These are phyloP conservation scores for Populus pruinosa DNA, from an alignment of 345 rosid genomes.

Conservation along the genomic window DNA sequence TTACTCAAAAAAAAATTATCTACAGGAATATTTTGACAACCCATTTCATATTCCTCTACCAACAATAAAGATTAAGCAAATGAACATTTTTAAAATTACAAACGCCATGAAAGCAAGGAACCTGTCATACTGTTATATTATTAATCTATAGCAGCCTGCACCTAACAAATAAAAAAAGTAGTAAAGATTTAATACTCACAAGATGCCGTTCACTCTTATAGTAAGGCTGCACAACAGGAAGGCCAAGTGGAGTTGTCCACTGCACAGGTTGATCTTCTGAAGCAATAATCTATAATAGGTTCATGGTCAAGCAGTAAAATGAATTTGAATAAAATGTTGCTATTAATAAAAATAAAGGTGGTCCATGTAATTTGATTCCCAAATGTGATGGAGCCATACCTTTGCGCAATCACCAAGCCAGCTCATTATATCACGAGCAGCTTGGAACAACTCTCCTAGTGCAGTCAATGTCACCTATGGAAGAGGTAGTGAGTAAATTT, in stretches of 20 bases:
- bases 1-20: background rate
- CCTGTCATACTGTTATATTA: background rate
- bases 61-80: background rate
- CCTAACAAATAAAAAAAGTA: background rate
- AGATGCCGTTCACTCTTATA: slow-evolving; percentile 69
- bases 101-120: background rate
- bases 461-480: slow-evolving; percentile 85
- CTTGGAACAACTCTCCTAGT: slow-evolving; percentile 86
- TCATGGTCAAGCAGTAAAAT: slow-evolving; percentile 9
- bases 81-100: background rate
- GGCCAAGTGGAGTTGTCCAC: slow-evolving; percentile 96
- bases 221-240: slow-evolving; percentile 96
- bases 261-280: slow-evolving; percentile 77
- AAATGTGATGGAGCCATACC: slow-evolving; percentile 32
- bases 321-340: background rate
- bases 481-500: slow-evolving; percentile 8
- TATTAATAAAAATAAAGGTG: background rate
- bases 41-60: background rate
- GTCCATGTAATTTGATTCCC: background rate
- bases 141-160: background rate
- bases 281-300: slow-evolving; percentile 60
- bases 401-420: slow-evolving; percentile 98
- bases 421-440: slow-evolving; percentile 88
- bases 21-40: background rate
- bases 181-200: slow-evolving; percentile 40